Evolutionary conservation across 2,329 filamentous ascomycete species (phyloP).

Genomic region (Phaeosphaeria sp.): DNA sequence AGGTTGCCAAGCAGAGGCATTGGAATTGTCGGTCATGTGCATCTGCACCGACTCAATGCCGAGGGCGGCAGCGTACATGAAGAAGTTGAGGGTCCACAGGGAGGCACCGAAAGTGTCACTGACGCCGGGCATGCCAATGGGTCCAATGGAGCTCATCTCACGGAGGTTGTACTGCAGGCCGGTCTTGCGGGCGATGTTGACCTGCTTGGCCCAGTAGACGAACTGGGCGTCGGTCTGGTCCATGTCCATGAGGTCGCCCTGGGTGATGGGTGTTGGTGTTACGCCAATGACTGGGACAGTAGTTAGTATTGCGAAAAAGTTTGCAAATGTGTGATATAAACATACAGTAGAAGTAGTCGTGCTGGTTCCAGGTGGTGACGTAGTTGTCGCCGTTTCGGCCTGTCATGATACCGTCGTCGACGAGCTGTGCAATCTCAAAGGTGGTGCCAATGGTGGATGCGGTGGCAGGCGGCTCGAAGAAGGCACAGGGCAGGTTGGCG

Average conservation of each 20-base stretch:
- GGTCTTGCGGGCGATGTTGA: slow-evolving; percentile 51
- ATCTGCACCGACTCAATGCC: slow-evolving; percentile 58
- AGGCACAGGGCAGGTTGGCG: slow-evolving; percentile 47
- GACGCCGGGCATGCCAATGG: slow-evolving; percentile 55
- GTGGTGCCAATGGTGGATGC: slow-evolving; percentile 59
- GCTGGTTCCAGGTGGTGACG: slow-evolving; percentile 58
- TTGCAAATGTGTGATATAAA: no score
- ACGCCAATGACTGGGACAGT: slow-evolving; percentile 53
- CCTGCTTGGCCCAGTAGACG: slow-evolving; percentile 54
- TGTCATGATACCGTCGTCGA: slow-evolving; percentile 48
- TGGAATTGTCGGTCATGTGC: slow-evolving; percentile 63
- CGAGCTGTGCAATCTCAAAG: slow-evolving; percentile 55
- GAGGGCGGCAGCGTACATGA: slow-evolving; percentile 57
- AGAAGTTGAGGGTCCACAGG: slow-evolving; percentile 61
- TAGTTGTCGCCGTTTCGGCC: slow-evolving; percentile 46
- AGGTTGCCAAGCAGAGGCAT: slow-evolving; percentile 59
- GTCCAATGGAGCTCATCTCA: slow-evolving; percentile 60
- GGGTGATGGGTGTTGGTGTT: slow-evolving; percentile 51
- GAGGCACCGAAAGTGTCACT: slow-evolving; percentile 59
- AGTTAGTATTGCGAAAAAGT: no score
- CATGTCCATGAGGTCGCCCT: slow-evolving; percentile 55
- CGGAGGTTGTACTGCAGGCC: slow-evolving; percentile 57
- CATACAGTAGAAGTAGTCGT: slow-evolving; percentile 60
- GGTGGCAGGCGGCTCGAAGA: slow-evolving; percentile 58
- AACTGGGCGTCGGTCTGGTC: slow-evolving; percentile 57